These are phyloP conservation scores for Eustoma russellianum DNA, from an alignment of 257 asterid species.

Conservation along the genomic window DNA sequence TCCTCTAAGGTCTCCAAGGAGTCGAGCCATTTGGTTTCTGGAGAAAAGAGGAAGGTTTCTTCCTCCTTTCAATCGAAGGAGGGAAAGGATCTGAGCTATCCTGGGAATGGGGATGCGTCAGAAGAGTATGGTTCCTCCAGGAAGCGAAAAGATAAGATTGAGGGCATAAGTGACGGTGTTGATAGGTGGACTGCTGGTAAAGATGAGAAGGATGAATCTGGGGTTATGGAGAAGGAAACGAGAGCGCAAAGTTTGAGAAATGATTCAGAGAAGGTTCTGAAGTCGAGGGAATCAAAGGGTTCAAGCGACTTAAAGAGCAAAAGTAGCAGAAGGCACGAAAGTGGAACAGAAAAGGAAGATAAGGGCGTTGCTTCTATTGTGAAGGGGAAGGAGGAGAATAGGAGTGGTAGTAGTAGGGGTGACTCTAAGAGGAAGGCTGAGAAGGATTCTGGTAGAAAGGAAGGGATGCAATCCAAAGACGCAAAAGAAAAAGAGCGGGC, in stretches of 20 bases:
- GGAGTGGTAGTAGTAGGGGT: constrained; percentile 37
- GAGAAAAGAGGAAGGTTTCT: constrained; percentile 79
- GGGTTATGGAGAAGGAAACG: constrained; percentile 35
- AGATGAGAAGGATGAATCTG: constrained; percentile 42
- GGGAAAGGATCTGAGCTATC: constrained; percentile 44
- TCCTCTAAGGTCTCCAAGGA: constrained; percentile 35
- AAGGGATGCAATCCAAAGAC: constrained; percentile 62
- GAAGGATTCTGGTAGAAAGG: constrained; percentile 65
- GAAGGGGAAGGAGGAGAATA: constrained; percentile 59
- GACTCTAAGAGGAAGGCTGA: constrained; percentile 82
- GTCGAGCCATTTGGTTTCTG: constrained; percentile 40
- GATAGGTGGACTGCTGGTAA: constrained; percentile 80
- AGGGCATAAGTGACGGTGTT: constrained; percentile 30
- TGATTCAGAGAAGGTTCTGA: constrained; percentile 35
- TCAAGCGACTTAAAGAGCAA: constrained; percentile 50
- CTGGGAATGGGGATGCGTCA: constrained; percentile 54
- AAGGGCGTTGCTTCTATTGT: constrained; percentile 30
- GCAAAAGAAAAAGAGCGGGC: constrained; percentile 67
- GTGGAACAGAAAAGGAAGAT: constrained; percentile 60
- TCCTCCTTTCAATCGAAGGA: constrained; percentile 49
- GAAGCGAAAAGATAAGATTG: constrained; percentile 65
- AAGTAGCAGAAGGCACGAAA: constrained; percentile 56
- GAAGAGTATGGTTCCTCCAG: constrained; percentile 73
- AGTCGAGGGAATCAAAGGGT: constrained; percentile 52
- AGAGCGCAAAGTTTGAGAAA: constrained; percentile 41